Percentiles rank a stretch among this genome's conserved stretches.
Evolutionary conservation across 2,329 filamentous ascomycete genomes (phyloP).

Genomic region (Colletotrichum acutatum): DNA sequence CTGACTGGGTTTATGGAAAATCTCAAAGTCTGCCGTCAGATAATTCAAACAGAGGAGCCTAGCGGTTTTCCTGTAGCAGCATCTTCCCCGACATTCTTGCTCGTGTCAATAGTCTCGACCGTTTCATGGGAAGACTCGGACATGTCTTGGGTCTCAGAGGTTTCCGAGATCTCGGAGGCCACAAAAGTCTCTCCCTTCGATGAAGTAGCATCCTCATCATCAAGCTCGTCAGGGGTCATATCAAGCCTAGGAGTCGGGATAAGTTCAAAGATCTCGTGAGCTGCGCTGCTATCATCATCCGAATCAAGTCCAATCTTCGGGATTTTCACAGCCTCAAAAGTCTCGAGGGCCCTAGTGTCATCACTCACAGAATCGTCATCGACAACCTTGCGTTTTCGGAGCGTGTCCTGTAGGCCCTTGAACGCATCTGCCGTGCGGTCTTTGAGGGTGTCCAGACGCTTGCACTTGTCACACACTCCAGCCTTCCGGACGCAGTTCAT

Average conservation of each 20-base stretch:
- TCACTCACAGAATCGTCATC: background rate
- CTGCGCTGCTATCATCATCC: background rate
- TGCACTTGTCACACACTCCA: constrained; percentile 19
- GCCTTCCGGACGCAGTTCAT: constrained; percentile 17
- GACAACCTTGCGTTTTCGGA: background rate
- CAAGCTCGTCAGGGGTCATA: background rate
- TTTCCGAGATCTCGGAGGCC: too few relatives aligned
- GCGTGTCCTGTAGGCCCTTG: background rate
- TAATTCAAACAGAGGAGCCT: background rate
- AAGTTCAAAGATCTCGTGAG: background rate
- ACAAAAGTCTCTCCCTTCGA: background rate
- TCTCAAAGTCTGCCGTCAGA: too few relatives aligned
- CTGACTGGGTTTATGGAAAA: background rate
- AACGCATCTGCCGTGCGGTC: constrained; percentile 6
- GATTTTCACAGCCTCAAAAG: background rate
- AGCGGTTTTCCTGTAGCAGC: background rate
- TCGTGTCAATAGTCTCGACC: background rate
- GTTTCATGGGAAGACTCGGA: background rate
- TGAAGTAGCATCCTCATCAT: background rate
- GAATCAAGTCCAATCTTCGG: background rate
- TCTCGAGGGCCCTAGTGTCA: background rate
- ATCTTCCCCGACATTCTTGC: background rate
- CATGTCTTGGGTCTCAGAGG: too few relatives aligned
- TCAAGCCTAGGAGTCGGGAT: background rate
- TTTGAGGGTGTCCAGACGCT: constrained; percentile 13